Evolutionary conservation across 2,329 filamentous ascomycete species (phyloP).

Genomic region (Pseudogymnoascus sp.): DNA sequence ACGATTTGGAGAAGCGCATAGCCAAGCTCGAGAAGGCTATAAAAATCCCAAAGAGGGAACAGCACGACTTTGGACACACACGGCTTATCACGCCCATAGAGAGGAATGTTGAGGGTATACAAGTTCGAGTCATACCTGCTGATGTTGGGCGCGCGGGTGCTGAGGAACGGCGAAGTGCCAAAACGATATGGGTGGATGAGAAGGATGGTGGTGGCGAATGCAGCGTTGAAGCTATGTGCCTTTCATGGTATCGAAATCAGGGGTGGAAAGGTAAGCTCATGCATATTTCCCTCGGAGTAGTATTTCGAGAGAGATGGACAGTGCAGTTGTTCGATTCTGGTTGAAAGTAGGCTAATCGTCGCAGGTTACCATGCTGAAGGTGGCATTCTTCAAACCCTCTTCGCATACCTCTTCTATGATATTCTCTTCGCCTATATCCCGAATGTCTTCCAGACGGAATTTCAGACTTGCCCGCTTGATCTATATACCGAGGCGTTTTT

Average conservation of each 20-base stretch:
- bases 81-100: constrained; percentile 68
- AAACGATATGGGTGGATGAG: constrained; percentile 85
- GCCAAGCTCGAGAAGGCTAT: constrained; percentile 80
- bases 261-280: constrained; percentile 69
- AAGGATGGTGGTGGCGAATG: constrained; percentile 63
- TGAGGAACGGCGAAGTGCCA: constrained; percentile 49
- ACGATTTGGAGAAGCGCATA: constrained; percentile 91
- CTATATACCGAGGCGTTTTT: constrained; percentile 92
- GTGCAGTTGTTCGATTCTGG: not conserved
- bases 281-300: not conserved
- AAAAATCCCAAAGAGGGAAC: constrained; percentile 73
- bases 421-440: constrained; percentile 88
- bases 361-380: constrained; percentile 74
- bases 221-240: constrained; percentile 88
- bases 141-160: constrained; percentile 32
- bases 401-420: constrained; percentile 87
- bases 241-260: constrained; percentile 69
- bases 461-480: constrained; percentile 89
- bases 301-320: not conserved
- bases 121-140: constrained; percentile 39
- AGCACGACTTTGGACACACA: constrained; percentile 90
- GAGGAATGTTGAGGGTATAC: constrained; percentile 68
- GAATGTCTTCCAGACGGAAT: constrained; percentile 94
- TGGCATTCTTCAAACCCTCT: constrained; percentile 84
- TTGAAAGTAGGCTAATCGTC: not conserved